Evolutionary conservation across 306 rosid species (phyloP).

Genomic region (Cicer cuneatum): DNA sequence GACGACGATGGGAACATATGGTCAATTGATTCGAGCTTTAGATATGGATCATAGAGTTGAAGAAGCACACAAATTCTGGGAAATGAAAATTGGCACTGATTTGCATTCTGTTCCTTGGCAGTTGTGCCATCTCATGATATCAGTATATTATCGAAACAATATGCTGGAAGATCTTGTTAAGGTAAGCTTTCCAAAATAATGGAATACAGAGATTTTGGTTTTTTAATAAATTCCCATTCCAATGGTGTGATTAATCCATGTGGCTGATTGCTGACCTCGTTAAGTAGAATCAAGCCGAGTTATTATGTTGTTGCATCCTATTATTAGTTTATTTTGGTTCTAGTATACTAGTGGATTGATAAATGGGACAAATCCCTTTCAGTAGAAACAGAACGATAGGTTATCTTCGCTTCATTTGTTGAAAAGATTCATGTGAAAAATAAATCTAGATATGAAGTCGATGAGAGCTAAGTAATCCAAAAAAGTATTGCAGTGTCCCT

Average conservation of each 20-base stretch:
- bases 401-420: constrained; percentile 30
- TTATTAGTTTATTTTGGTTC: constrained; percentile 13
- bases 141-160: constrained; percentile 79
- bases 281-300: background rate
- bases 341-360: constrained; percentile 18
- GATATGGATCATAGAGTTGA: constrained; percentile 90
- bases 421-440: constrained; percentile 26
- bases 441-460: constrained; percentile 17
- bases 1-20: constrained; percentile 80
- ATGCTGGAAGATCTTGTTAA: constrained; percentile 66
- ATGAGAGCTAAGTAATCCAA: background rate
- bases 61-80: constrained; percentile 92
- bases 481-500: background rate
- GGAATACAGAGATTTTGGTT: constrained; percentile 9
- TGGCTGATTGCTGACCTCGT: background rate
- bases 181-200: constrained; percentile 52
- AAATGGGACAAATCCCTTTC: constrained; percentile 30
- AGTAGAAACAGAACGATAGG: constrained; percentile 12
- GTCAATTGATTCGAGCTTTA: constrained; percentile 77
- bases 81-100: constrained; percentile 73
- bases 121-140: constrained; percentile 79
- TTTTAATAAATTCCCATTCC: constrained; percentile 11
- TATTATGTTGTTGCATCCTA: constrained; percentile 4
- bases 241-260: constrained; percentile 10
- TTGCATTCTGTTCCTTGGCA: constrained; percentile 96